phyloP scores from a whole-genome alignment of 2,329 filamentous ascomycete genomes.

The Coniochaeta ligniaria region DNA sequence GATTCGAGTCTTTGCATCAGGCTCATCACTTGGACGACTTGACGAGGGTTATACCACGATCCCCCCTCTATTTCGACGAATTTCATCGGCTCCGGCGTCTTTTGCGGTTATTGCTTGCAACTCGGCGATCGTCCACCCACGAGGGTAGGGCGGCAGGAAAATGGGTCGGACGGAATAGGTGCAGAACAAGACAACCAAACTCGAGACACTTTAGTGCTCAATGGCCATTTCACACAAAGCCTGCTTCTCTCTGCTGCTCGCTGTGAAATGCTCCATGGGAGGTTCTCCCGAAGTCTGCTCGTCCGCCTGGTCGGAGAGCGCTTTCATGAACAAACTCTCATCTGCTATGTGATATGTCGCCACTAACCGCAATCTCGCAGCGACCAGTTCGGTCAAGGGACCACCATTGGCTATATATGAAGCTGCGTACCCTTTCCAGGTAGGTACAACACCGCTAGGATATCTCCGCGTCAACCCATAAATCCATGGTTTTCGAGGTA shows the following conservation, averaged over 20 bases:
- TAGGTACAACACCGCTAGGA: conserved; percentile 52
- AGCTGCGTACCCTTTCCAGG: conserved; percentile 3
- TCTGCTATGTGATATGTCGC: conserved; percentile 1
- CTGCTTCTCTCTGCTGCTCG: conserved; percentile 27
- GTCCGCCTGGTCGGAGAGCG: conserved; percentile 3
- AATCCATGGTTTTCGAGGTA: conserved; percentile 78
- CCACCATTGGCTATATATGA: not conserved
- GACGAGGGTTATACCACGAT: conserved; percentile 1
- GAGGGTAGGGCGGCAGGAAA: conserved; percentile 19
- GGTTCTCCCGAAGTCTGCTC: conserved; percentile 59
- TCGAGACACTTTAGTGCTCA: conserved; percentile 45
- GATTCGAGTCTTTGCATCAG: not conserved
- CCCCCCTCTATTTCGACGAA: not conserved
- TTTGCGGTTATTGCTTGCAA: conserved; percentile 13
- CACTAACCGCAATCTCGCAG: not conserved
- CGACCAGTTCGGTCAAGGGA: not conserved
- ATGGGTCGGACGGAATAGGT: conserved; percentile 15
- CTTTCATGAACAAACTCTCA: conserved; percentile 1
- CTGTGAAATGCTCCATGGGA: conserved; percentile 71
- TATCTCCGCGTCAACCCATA: conserved; percentile 81
- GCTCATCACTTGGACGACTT: conserved; percentile 1
- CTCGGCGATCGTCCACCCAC: conserved; percentile 16
- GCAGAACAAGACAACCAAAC: conserved; percentile 21
- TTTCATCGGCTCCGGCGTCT: conserved; percentile 14
- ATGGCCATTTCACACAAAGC: conserved; percentile 63